A percentile compares a stretch with the other conserved stretches of the same genome.
These are phyloP conservation scores for Violaceomyces palustris DNA, from an alignment of 1,284 basidiomycete species.

Conservation along the genomic window DNA sequence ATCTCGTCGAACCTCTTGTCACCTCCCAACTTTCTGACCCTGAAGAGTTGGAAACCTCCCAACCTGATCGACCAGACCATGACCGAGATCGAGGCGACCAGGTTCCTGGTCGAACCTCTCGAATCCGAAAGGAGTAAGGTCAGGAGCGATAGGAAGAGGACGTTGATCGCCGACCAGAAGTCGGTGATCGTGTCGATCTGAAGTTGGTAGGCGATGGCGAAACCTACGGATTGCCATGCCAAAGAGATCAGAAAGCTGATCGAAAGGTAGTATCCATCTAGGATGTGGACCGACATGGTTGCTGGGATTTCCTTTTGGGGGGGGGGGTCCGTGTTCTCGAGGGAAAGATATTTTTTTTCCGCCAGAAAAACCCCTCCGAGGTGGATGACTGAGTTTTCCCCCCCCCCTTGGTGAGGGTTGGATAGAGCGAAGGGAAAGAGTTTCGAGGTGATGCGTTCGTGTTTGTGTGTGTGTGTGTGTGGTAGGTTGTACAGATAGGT, in stretches of 20 bases:
- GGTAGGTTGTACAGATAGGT: too few species aligned
- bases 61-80: slow-evolving; percentile 54
- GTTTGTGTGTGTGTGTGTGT: too few species aligned
- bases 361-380: too few species aligned
- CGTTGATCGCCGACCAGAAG: slow-evolving; percentile 42
- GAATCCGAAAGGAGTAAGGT: too few species aligned
- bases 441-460: too few species aligned
- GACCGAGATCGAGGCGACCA: slow-evolving; percentile 59
- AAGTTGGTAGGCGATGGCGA: slow-evolving; percentile 57
- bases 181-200: slow-evolving; percentile 51
- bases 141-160: slow-evolving; percentile 50
- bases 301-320: neutral
- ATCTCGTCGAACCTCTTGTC: slow-evolving; percentile 50
- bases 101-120: slow-evolving; percentile 61
- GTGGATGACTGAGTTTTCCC: too few species aligned
- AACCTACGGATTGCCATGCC: slow-evolving; percentile 65
- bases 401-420: too few species aligned
- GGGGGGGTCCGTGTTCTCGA: too few species aligned
- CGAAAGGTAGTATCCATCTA: slow-evolving; percentile 66
- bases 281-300: slow-evolving; percentile 35
- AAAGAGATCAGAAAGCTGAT: slow-evolving; percentile 66
- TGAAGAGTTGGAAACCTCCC: slow-evolving; percentile 46
- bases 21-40: slow-evolving; percentile 48
- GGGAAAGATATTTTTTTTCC: too few species aligned
- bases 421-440: too few species aligned